A percentile compares a stretch with the other conserved stretches of the same genome.
These are phyloP conservation scores for Beauveria medogensis DNA, from an alignment of 2,329 filamentous ascomycete species.

Conservation along the genomic window DNA sequence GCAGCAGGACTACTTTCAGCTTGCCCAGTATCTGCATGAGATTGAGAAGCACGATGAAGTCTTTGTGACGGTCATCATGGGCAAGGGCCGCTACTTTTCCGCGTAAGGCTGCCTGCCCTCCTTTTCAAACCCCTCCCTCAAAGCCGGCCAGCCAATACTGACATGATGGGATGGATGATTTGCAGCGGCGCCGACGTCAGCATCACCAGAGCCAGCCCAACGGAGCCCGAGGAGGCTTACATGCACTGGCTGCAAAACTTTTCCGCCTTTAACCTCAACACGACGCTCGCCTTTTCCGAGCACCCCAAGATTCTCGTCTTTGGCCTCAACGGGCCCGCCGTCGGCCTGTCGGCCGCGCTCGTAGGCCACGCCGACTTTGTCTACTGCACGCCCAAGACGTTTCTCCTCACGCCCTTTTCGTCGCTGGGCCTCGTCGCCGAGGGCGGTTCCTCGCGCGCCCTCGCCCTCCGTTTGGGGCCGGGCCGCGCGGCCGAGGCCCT, in stretches of 20 bases:
- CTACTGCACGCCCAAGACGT: slow-evolving; percentile 74
- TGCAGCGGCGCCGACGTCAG: slow-evolving; percentile 71
- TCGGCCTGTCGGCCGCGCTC: slow-evolving; percentile 81
- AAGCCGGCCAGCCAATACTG: neutral
- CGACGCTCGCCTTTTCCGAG: slow-evolving; percentile 81
- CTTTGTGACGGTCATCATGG: slow-evolving; percentile 76
- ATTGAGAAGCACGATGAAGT: slow-evolving; percentile 73
- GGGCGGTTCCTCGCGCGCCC: slow-evolving; percentile 69
- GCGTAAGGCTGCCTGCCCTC: slow-evolving; percentile 50
- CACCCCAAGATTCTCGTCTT: slow-evolving; percentile 91
- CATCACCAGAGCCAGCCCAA: slow-evolving; percentile 36
- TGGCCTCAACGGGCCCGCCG: slow-evolving; percentile 83
- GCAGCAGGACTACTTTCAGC: slow-evolving; percentile 65
- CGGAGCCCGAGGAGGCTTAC: slow-evolving; percentile 29
- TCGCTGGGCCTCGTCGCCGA: slow-evolving; percentile 86
- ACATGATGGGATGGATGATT: neutral
- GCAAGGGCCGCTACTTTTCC: slow-evolving; percentile 77
- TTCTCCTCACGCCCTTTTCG: slow-evolving; percentile 84
- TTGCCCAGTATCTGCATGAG: slow-evolving; percentile 66
- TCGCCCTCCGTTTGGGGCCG: slow-evolving; percentile 73
- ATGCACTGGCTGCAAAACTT: slow-evolving; percentile 60
- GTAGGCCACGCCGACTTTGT: slow-evolving; percentile 84
- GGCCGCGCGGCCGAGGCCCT: slow-evolving; percentile 84
- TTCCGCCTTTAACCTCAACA: slow-evolving; percentile 79
- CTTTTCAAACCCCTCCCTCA: neutral